These are phyloP conservation scores for Aciculosporium take DNA, from an alignment of 2,329 filamentous ascomycete genomes.

Conservation along the genomic window DNA sequence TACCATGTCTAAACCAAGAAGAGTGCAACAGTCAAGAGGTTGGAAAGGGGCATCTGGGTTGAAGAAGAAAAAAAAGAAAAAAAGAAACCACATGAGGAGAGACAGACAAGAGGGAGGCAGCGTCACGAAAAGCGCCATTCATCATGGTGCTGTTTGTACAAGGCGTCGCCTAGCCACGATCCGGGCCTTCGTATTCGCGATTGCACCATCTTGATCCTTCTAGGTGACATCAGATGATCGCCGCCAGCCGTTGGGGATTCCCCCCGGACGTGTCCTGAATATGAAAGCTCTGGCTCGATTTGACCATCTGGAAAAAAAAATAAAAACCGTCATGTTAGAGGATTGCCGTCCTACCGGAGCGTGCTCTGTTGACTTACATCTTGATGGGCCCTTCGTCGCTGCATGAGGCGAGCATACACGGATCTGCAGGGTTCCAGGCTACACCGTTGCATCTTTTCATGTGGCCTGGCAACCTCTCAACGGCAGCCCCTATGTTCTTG, in stretches of 20 bases:
- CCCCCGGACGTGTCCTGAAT: conserved; percentile 9
- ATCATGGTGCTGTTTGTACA: too few relatives aligned
- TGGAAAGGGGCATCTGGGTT: not conserved
- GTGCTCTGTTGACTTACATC: conserved; percentile 48
- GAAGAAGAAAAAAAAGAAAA: not conserved
- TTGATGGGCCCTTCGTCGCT: conserved; percentile 76
- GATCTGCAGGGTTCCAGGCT: conserved; percentile 74
- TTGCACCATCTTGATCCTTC: not conserved
- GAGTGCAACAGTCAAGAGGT: not conserved
- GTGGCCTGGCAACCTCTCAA: conserved; percentile 68
- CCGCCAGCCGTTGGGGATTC: conserved; percentile 10
- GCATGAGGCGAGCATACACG: conserved; percentile 76
- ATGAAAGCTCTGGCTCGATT: conserved; percentile 11
- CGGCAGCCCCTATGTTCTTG: conserved; percentile 60
- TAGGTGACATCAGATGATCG: conserved; percentile 7
- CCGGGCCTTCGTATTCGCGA: too few relatives aligned
- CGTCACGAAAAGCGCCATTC: too few relatives aligned
- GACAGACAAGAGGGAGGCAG: not conserved
- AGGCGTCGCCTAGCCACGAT: too few relatives aligned
- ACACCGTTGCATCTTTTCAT: conserved; percentile 67
- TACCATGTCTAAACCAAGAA: conserved; percentile 5
- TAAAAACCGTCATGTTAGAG: too few relatives aligned
- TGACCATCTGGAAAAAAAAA: conserved; percentile 4
- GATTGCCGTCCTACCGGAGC: too few relatives aligned
- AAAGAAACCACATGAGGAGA: not conserved